Conservation (phyloP, 805 yeast genomes). For the Saccharomycodes ludwigii region DNA sequence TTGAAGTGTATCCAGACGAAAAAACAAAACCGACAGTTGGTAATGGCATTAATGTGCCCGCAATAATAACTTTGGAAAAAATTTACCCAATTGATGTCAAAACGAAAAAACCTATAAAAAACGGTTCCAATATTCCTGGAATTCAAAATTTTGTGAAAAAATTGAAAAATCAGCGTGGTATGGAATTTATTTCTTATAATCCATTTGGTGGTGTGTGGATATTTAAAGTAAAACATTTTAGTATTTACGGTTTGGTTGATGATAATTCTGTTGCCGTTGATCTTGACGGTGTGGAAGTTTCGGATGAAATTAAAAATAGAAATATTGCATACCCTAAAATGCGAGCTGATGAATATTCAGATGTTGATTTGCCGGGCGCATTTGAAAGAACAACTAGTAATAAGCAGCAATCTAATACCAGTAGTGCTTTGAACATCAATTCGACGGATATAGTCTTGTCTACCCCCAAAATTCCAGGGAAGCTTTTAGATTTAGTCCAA, state of each 20-base stretch:
- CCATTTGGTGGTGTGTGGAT: slow-evolving; percentile 67
- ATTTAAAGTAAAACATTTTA: slow-evolving; percentile 80
- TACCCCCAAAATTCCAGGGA: too few species aligned
- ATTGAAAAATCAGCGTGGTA: slow-evolving; percentile 47
- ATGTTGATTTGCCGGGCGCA: slow-evolving; percentile 4
- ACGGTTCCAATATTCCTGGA: slow-evolving; percentile 28
- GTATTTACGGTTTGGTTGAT: slow-evolving; percentile 83
- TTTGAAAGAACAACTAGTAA: too few species aligned
- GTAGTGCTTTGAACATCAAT: too few species aligned
- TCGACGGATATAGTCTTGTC: neutral
- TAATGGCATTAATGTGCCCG: slow-evolving; percentile 63
- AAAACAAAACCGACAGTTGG: slow-evolving; percentile 47
- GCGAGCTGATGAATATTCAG: slow-evolving; percentile 3
- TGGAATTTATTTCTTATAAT: slow-evolving; percentile 71
- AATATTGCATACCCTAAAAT: slow-evolving; percentile 5
- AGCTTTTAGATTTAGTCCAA: too few species aligned
- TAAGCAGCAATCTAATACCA: too few species aligned
- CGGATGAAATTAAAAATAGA: slow-evolving; percentile 14
- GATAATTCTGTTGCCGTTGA: slow-evolving; percentile 50
- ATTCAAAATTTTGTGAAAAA: slow-evolving; percentile 35
- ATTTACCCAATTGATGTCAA: slow-evolving; percentile 35
- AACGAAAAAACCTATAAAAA: slow-evolving; percentile 16
- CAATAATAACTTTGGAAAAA: slow-evolving; percentile 54
- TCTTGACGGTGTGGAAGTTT: slow-evolving; percentile 31
- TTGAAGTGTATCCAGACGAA: slow-evolving; percentile 54